Base-by-base conservation (phyloP, 192 early-diverging fungal species). In the Umbelopsis ramanniana region DNA sequence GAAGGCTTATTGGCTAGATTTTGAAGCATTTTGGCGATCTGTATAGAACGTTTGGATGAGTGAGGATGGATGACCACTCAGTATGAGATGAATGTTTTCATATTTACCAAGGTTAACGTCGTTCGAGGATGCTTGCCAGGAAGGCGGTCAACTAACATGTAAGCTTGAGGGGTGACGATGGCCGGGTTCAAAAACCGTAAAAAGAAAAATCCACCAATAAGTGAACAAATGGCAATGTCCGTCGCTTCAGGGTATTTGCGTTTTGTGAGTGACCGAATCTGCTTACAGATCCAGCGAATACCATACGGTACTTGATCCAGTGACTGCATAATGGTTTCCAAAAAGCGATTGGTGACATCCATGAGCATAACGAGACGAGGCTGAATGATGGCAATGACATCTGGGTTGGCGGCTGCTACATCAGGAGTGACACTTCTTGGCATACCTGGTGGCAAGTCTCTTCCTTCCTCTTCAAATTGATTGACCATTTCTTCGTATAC, bases 231-330 rank as follows among this genome's bases (percentile, higher is more conserved):
- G 12, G 93, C 91, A 60, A 89, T 87, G 67, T 97, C 95, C 10
- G 93, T 88, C 15, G 93, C 92, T 57, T 97, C 89, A 0, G 96
- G 95, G 84, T 92, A 97, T 78, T 95, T 95, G 68, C 95, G 79
- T 89, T 95, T 95, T 7, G 95, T 95, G 73, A 98, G 81, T 8
- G 90, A 93, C 23, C 92, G 85, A 83, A 98, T 97, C 81, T 98
- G 96, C 73, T 98, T 98, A 80, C 97, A 98, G 57, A 98, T 96
- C 96, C 96, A 98, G 14, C 96, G 89, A 79, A 98, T 97, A 35
- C 96, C 97, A 73, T 95, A 97, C 2, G 97, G 97, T 17, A 94
- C 93, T 70, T 92, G 86, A 66, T 96, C 90, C 10, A 91, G 82
- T 22, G 93, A 90, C 21, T 84, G 82, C 23, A 97, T 88, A 57